Base-by-base conservation (phyloP, 176 grass and related monocot genomes). In the Raddia guianensis region DNA sequence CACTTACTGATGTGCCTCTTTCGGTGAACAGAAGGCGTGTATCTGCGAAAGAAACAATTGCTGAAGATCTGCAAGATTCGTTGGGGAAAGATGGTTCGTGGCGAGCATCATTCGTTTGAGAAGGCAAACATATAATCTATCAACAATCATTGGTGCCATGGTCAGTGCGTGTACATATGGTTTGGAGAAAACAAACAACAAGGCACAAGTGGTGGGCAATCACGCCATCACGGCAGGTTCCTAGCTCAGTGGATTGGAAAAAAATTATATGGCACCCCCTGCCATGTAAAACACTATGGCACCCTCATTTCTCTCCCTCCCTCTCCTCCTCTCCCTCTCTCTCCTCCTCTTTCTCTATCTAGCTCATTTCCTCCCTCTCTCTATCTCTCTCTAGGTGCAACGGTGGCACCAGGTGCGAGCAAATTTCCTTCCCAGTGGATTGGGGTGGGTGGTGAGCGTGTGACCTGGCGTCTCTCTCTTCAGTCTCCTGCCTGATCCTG, bases 1-100 rank as follows among this genome's bases (percentile, higher is more conserved):
- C 52, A 27, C 19, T 33, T 34, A 11, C 5, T 27, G 32, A 32
- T 32, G 46, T 8, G 49, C 3, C 7, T 5, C 27, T 73, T 74
- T 45, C 9, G 12, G 54, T 61, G 77, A 75, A 68, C 43, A 68
- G 62, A 68, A 14, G 10, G 0, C 0, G 3, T 2, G 5, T 34
- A 1, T 55, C 19, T 35, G 8, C 4, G 12, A 63, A 76, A 82
- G 37, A 11, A 63, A 20, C 12, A 15, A 9, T 8, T 2, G 19
- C 49, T 40, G 73, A 72, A 57, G 73, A 82, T 56, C 54, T 77
- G 19, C 37, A 48, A 71, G 72, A 87, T 71, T 18, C 37, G 2
- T 0, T 61, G 0, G 45, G 27, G 32, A 4, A 5, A 51, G 74
- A 68, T 12, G 69, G 13, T 40, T 20, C 46, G 19, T 0, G 35